Evolutionary conservation across 164 flowering plant species (phyloP).

Genomic region (Nymphaea colorata): DNA sequence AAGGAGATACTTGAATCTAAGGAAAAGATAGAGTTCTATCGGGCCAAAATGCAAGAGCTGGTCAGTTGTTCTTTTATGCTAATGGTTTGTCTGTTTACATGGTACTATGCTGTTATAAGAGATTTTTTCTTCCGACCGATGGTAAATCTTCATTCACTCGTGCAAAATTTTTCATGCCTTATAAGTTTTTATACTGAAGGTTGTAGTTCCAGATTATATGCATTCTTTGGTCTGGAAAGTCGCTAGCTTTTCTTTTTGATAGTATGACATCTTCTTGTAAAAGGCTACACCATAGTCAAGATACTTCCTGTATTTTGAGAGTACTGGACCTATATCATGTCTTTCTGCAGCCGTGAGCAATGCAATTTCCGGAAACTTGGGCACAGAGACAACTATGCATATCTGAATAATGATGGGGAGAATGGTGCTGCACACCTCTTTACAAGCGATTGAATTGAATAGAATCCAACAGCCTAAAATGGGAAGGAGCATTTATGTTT

Average conservation of each 20-base stretch:
- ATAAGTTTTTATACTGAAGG: not conserved
- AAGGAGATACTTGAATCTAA: conserved; percentile 73
- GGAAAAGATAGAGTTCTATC: conserved; percentile 74
- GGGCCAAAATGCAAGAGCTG: conserved; percentile 91
- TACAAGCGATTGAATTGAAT: too few relatives aligned
- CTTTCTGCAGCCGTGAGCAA: too few relatives aligned
- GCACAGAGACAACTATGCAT: too few relatives aligned
- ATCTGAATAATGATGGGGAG: too few relatives aligned
- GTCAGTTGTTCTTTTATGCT: conserved; percentile 35
- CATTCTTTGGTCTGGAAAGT: not conserved
- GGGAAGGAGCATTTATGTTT: too few relatives aligned
- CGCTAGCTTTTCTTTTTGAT: not conserved
- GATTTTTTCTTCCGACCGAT: not conserved
- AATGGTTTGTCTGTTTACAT: not conserved
- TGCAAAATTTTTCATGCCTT: not conserved
- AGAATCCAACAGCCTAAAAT: too few relatives aligned
- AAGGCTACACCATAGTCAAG: too few relatives aligned
- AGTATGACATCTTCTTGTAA: too few relatives aligned
- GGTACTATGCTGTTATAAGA: not conserved
- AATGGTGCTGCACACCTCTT: too few relatives aligned
- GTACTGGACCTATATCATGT: too few relatives aligned
- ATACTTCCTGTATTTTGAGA: too few relatives aligned
- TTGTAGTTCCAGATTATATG: not conserved
- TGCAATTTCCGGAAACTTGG: too few relatives aligned
- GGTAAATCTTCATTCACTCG: not conserved